Percentiles rank a stretch among this genome's conserved stretches.
Evolutionary conservation across 108 stramenopile genomes (phyloP).

Genomic region (Fragilariopsis cylindrus): DNA sequence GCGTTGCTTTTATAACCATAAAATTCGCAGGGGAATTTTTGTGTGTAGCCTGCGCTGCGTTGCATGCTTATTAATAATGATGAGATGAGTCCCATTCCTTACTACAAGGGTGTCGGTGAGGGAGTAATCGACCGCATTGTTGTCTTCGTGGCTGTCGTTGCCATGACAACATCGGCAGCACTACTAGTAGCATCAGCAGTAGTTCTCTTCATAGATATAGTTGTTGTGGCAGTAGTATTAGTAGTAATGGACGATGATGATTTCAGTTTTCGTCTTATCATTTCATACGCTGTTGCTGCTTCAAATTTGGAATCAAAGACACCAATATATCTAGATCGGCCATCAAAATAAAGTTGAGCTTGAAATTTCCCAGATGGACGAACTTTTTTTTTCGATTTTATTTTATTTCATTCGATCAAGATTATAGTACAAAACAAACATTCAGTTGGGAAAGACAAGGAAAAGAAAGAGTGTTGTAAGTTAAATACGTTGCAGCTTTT

Average conservation of each 20-base stretch:
- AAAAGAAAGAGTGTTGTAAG: too few species aligned
- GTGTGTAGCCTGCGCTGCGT: too few species aligned
- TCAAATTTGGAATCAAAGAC: conserved; percentile 66
- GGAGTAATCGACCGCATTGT: conserved; percentile 12
- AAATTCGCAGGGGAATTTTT: too few species aligned
- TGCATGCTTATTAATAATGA: too few species aligned
- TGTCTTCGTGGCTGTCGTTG: neutral
- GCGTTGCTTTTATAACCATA: too few species aligned
- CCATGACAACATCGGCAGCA: neutral
- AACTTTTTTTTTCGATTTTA: neutral
- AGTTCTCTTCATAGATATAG: neutral
- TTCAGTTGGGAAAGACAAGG: too few species aligned
- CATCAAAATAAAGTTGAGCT: conserved; percentile 75
- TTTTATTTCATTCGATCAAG: too few species aligned
- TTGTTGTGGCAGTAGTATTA: too few species aligned
- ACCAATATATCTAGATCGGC: conserved; percentile 70
- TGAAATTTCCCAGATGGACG: conserved; percentile 59
- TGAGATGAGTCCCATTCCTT: too few species aligned
- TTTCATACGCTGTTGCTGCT: conserved; percentile 65
- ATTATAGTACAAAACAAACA: too few species aligned
- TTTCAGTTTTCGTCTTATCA: conserved; percentile 54
- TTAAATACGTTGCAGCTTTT: too few species aligned
- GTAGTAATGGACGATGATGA: too few species aligned
- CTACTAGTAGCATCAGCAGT: neutral
- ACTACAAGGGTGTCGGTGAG: neutral